Evolutionary conservation across 1,284 basidiomycete species (phyloP).

Genomic region (Cutaneotrichosporon sp.): DNA sequence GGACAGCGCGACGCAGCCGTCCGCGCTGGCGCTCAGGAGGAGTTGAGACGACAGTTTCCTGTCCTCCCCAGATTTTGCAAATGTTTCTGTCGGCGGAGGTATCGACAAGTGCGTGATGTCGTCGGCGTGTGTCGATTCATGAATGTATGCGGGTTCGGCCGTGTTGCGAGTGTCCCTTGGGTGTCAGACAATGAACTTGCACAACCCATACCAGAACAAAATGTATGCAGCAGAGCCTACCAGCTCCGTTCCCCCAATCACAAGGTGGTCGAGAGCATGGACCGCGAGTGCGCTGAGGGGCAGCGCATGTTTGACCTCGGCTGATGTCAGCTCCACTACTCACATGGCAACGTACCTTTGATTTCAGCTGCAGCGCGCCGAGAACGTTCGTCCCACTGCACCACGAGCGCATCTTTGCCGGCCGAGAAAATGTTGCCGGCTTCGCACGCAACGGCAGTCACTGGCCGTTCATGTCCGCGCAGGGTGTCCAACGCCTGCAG

Average conservation of each 20-base stretch:
- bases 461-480: slow-evolving; percentile 29
- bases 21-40: slow-evolving; percentile 50
- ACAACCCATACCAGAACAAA: slow-evolving; percentile 38
- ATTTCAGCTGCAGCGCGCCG: slow-evolving; percentile 31
- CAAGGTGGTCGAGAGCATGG: slow-evolving; percentile 40
- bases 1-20: slow-evolving; percentile 50
- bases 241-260: slow-evolving; percentile 51
- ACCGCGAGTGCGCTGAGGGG: slow-evolving; percentile 44
- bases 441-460: slow-evolving; percentile 31
- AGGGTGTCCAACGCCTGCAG: slow-evolving; percentile 38
- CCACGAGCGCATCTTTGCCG: slow-evolving; percentile 39
- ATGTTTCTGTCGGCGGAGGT: slow-evolving; percentile 42
- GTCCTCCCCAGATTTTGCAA: slow-evolving; percentile 28
- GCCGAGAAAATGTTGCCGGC: slow-evolving; percentile 36
- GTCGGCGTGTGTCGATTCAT: slow-evolving; percentile 52
- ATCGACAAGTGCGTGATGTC: slow-evolving; percentile 51
- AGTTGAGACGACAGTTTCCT: slow-evolving; percentile 33
- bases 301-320: slow-evolving; percentile 40
- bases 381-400: slow-evolving; percentile 46
- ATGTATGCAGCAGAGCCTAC: slow-evolving; percentile 50
- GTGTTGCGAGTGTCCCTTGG: slow-evolving; percentile 45
- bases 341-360: slow-evolving; percentile 32
- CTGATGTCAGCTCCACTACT: slow-evolving; percentile 15
- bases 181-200: slow-evolving; percentile 44
- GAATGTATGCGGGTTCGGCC: slow-evolving; percentile 43